phyloP scores from a whole-genome alignment of 108 stramenopile genomes.

The Phaeodactylum tricornutum region DNA sequence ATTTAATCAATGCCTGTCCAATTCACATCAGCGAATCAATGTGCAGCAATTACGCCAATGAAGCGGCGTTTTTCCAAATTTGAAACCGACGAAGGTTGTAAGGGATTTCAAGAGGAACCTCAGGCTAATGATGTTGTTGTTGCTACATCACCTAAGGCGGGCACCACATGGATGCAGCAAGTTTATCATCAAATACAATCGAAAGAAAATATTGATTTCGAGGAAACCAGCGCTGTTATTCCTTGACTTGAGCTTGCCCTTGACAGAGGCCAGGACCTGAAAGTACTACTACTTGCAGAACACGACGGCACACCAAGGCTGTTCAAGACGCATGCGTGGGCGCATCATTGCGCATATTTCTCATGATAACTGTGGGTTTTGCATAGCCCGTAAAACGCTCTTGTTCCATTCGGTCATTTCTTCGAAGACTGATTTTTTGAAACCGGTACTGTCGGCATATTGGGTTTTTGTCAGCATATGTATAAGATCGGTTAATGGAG shows the following conservation, averaged over 20 bases:
- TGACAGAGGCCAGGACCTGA: conserved; percentile 33
- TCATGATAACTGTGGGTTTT: conserved; percentile 25
- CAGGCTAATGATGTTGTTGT: conserved; percentile 24
- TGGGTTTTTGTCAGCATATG: too few species aligned
- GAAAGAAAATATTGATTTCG: conserved; percentile 39
- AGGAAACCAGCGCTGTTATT: conserved; percentile 29
- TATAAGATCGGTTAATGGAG: too few species aligned
- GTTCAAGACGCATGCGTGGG: conserved; percentile 43
- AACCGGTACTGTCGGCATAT: conserved; percentile 18
- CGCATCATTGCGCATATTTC: conserved; percentile 24
- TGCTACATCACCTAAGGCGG: conserved; percentile 38
- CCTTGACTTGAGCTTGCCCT: conserved; percentile 34
- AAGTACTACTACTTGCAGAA: conserved; percentile 22
- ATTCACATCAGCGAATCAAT: conserved; percentile 7
- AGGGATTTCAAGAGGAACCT: conserved; percentile 23
- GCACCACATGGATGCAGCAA: conserved; percentile 43
- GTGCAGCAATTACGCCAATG: conserved; percentile 14
- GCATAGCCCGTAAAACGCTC: conserved; percentile 27
- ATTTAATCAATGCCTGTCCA: too few species aligned
- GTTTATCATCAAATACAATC: conserved; percentile 41
- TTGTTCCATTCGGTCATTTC: conserved; percentile 27
- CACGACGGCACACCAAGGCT: conserved; percentile 14
- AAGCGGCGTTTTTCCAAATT: conserved; percentile 23
- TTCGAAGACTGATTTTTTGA: conserved; percentile 48
- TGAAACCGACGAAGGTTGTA: conserved; percentile 34